phyloP scores from a whole-genome alignment of 768 basidiomycete genomes.

The Tricholoma saponaceum region DNA sequence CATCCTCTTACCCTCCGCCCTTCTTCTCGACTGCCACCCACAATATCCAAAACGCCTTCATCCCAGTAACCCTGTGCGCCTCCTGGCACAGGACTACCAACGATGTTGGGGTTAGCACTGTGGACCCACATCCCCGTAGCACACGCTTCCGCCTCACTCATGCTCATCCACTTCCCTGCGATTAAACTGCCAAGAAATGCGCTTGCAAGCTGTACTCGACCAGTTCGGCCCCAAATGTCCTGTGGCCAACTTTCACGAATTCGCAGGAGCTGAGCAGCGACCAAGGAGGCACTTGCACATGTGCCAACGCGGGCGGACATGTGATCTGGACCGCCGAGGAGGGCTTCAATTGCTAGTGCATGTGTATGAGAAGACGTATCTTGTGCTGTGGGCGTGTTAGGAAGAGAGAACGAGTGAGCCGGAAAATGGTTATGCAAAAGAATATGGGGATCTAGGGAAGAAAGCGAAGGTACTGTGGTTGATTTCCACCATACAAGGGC shows the following conservation, averaged over 20 bases:
- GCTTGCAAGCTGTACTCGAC: constrained; percentile 73
- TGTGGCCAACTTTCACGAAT: constrained; percentile 75
- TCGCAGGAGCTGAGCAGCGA: constrained; percentile 72
- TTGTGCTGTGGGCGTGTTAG: constrained; percentile 71
- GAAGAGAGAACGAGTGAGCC: constrained; percentile 61
- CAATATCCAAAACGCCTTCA: constrained; percentile 70
- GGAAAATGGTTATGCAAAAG: constrained; percentile 68
- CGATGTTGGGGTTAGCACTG: constrained; percentile 32
- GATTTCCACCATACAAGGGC: constrained; percentile 89
- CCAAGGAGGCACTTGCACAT: constrained; percentile 62
- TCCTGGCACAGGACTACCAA: constrained; percentile 8
- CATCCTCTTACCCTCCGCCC: constrained; percentile 68
- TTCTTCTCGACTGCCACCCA: constrained; percentile 73
- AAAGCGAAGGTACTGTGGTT: constrained; percentile 66
- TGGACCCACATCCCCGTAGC: constrained; percentile 79
- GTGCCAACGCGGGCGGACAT: constrained; percentile 78
- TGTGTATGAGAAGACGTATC: constrained; percentile 81
- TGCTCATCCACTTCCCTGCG: constrained; percentile 65
- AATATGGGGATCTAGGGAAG: constrained; percentile 67
- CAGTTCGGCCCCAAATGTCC: constrained; percentile 77
- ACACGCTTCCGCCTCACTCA: constrained; percentile 75
- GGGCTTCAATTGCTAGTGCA: constrained; percentile 68
- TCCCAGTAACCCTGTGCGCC: constrained; percentile 65
- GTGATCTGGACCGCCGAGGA: constrained; percentile 72
- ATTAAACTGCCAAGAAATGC: constrained; percentile 71